Evolutionary conservation across 805 yeast species (phyloP).

Genomic region (Yamadazyma takamatsuzukensis): DNA sequence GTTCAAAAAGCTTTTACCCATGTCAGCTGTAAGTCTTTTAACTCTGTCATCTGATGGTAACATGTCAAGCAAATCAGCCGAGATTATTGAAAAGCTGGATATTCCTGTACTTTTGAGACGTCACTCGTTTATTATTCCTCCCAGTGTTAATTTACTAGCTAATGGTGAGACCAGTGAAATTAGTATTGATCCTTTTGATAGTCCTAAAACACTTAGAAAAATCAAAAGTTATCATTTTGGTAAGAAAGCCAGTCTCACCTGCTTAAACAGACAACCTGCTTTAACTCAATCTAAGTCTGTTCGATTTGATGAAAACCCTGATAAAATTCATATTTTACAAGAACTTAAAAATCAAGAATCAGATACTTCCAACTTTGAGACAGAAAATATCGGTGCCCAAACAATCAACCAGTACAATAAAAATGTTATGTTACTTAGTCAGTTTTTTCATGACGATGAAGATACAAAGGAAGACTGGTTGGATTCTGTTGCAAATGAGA

Average conservation of each 20-base stretch:
- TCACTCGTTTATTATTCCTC: conserved; percentile 12
- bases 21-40: no score
- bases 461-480: conserved; percentile 3
- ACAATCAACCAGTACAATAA: conserved; percentile 3
- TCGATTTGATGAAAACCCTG: conserved; percentile 7
- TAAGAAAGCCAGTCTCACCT: conserved; percentile 9
- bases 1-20: no score
- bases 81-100: conserved; percentile 4
- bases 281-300: conserved; percentile 8
- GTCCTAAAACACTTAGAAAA: conserved; percentile 10
- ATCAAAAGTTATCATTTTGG: conserved; percentile 14
- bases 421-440: background rate
- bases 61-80: no score
- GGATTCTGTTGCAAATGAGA: conserved; percentile 3
- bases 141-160: conserved; percentile 3
- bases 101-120: conserved; percentile 10
- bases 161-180: conserved; percentile 10
- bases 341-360: no score
- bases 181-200: conserved; percentile 21
- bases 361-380: conserved; percentile 1
- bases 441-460: background rate
- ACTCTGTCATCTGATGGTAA: no score
- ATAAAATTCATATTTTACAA: conserved; percentile 1
- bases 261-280: conserved; percentile 8
- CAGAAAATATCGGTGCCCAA: background rate